Base-by-base conservation (phyloP, 2,329 filamentous ascomycete genomes). In the Calonectria honghensis region DNA sequence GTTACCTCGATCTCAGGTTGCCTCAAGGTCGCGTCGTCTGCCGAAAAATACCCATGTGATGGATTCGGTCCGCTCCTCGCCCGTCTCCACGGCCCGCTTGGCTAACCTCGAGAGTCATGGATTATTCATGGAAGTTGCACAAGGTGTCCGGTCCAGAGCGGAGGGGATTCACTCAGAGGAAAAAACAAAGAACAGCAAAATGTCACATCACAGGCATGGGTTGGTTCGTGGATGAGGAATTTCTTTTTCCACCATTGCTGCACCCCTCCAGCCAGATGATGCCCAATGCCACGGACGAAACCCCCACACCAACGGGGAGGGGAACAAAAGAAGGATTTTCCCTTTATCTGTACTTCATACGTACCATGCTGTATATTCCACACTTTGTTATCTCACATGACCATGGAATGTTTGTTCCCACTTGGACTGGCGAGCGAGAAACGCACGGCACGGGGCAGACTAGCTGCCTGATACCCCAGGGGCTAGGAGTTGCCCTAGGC, bases 41-140 rank as follows among this genome's bases (percentile, higher is more conserved):
- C 35, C 32, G 32, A 31, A n/a, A 45, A 45, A 48, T 31, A 32
- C 37, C 37, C 69, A 65, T 71, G 69, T 71, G 61, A 71, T 71
- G 10, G 32, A 61, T 14, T 29, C 50, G 37, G 39, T 31, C 69
- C 61, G 51, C 50, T 63, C 69, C 61, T 66, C 37, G n/a, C 16
- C 41, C 24, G 57, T 64, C 57, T 64, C 68, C 35, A 37, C 57
- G 32, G 70, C 29, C 31, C 52, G 63, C 29, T n/a, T 52, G 27
- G n/a, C n/a, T 48, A 64, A 37, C 31, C 31, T 51, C 20, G 37
- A 67, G 39, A 37, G 24, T 51, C 37, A 51, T 61, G 48, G 32
- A 13, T 57, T n/a, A 68, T 48, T 48, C 31, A 32, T 35, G 35
- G 6, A 29, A 41, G 35, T 35, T 27, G 57, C 24, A 27, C 35